These are phyloP conservation scores for Lentinus polychrous DNA, from an alignment of 1,284 basidiomycete genomes.

Conservation along the genomic window DNA sequence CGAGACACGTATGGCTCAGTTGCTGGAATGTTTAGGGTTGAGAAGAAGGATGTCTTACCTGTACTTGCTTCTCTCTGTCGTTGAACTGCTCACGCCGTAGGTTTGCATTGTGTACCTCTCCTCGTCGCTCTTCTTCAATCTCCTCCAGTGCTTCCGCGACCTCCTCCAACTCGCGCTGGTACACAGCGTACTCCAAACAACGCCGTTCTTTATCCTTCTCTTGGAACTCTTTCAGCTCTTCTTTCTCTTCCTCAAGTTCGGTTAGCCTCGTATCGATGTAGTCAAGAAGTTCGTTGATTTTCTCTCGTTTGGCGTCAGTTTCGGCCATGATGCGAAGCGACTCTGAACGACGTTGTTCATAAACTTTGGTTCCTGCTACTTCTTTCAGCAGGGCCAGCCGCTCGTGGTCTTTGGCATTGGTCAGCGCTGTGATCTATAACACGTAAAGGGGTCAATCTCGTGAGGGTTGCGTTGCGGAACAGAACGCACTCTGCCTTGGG, in stretches of 20 bases:
- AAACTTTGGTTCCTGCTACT: conserved; percentile 97
- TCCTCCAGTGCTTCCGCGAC: conserved; percentile 79
- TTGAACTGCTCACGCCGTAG: conserved; percentile 76
- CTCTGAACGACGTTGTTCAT: conserved; percentile 90
- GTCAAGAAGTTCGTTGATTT: conserved; percentile 85
- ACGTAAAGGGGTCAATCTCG: background rate
- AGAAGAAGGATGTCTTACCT: conserved; percentile 41
- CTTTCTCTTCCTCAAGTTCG: conserved; percentile 96
- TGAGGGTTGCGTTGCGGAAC: background rate
- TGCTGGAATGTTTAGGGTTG: conserved; percentile 1
- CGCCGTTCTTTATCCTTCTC: conserved; percentile 91
- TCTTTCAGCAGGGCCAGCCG: conserved; percentile 92
- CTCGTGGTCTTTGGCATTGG: conserved; percentile 96
- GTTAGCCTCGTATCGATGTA: conserved; percentile 87
- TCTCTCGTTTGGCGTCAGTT: conserved; percentile 87
- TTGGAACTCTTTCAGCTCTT: conserved; percentile 95
- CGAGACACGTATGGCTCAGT: background rate
- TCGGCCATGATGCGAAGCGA: conserved; percentile 95
- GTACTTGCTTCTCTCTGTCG: conserved; percentile 76
- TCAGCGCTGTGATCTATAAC: conserved; percentile 85
- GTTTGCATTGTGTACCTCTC: conserved; percentile 83
- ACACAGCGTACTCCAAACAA: conserved; percentile 93
- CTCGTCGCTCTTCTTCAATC: conserved; percentile 75
- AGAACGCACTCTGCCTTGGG: conserved; percentile 85
- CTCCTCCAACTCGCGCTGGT: conserved; percentile 87